phyloP scores from a whole-genome alignment of 495 filamentous ascomycete species.

The Penicillium steckii region DNA sequence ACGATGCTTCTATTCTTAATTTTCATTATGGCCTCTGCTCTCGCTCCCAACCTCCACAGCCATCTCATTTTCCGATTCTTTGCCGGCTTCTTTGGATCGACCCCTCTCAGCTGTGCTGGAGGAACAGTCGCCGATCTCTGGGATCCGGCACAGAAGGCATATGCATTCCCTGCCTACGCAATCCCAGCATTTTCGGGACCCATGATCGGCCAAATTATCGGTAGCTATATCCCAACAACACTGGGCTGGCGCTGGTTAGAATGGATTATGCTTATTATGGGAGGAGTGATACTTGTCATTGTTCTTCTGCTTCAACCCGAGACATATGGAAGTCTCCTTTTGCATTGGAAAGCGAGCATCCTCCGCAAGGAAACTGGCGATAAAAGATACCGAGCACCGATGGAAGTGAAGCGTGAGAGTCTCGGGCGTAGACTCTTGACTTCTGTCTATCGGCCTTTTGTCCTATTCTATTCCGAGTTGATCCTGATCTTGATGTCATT shows the following conservation, averaged over 20 bases:
- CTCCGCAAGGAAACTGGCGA: slow-evolving; percentile 43
- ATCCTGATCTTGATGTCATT: slow-evolving; percentile 49
- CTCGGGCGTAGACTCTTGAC: slow-evolving; percentile 25
- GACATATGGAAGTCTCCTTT: slow-evolving; percentile 44
- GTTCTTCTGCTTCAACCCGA: slow-evolving; percentile 43
- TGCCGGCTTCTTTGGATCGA: slow-evolving; percentile 43
- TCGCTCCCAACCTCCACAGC: slow-evolving; percentile 43
- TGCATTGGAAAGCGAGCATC: slow-evolving; percentile 45
- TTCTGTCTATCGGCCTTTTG: slow-evolving; percentile 39
- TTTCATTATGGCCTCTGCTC: slow-evolving; percentile 46
- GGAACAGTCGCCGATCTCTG: slow-evolving; percentile 47
- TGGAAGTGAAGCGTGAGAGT: slow-evolving; percentile 32
- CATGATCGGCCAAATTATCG: slow-evolving; percentile 42
- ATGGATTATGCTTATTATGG: slow-evolving; percentile 45
- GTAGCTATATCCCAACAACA: slow-evolving; percentile 36
- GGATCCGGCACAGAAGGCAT: slow-evolving; percentile 38
- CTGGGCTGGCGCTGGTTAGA: slow-evolving; percentile 44
- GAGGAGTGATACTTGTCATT: slow-evolving; percentile 31
- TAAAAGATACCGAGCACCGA: slow-evolving; percentile 30
- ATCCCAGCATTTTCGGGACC: slow-evolving; percentile 36
- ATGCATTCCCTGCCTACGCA: slow-evolving; percentile 41
- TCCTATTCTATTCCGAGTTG: slow-evolving; percentile 33
- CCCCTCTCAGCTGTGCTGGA: slow-evolving; percentile 45
- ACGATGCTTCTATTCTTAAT: slow-evolving; percentile 43
- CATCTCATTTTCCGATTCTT: slow-evolving; percentile 47